Base-by-base conservation (phyloP, 139 green algal species). In the Picochlorum sp. region DNA sequence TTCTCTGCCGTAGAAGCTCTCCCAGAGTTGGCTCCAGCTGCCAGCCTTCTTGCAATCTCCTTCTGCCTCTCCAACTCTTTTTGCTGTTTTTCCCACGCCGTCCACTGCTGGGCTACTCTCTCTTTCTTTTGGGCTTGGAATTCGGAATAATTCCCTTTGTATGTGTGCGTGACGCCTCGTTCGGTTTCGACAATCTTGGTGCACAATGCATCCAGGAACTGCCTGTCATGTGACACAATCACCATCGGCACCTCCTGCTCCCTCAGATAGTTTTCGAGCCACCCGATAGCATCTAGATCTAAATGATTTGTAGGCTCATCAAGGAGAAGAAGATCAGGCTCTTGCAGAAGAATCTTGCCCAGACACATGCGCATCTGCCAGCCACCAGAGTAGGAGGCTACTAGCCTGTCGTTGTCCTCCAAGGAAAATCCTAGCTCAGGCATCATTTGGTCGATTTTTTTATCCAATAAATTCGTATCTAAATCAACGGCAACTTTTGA, bases 291-390 rank as follows among this genome's bases (percentile, higher is more conserved):
- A 66, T 96, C 88, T 49, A 99, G 76, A 78, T 99, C 94, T 26
- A 99, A 73, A 64, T 99, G 94, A 79, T 99, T 99, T 61, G 94
- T 99, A 10, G 94, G 94, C 86, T 99, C 94, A 75, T 99, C 94
- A 67, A 96, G 77, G 57, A 97, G 76, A 70, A 96, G 78, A 57
- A 96, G 63, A 75, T 97, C 90, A 5, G 90, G 90, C 37, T 96
- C 85, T 80, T 94, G 75, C 70, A 99, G 83, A 73, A 99, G 81
- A 68, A 98, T 90, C 80, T 98, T 98, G 45, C 94, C 94, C 66
- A 99, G 75, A 66, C 89, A 97, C 85, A 99, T 97, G 34, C 94
- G 81, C 94, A 99, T 99, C 79, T 99, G 91, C 94, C 94, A 99
- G 14, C 94, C 94, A 18, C 94, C 94, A 37, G 76, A 83, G 76